Evolutionary conservation across 2,329 filamentous ascomycete genomes (phyloP), one percentile per base, ranked within the genome.

Genomic region (Phialophora verrucosa): DNA sequence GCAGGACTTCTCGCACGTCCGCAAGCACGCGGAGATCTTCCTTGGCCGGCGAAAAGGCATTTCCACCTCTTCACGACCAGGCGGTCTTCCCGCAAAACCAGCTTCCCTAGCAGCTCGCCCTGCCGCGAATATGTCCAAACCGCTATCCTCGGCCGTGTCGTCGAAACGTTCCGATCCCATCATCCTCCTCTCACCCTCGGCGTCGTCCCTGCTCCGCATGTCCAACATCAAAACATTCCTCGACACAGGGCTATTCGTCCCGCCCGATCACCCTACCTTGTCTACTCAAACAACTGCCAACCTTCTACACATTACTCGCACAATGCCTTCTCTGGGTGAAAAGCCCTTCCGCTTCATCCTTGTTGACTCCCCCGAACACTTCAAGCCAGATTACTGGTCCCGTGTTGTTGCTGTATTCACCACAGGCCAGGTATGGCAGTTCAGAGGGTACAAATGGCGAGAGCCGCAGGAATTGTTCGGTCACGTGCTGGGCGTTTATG

Each of bases 341-440:
- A 88, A 90, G 17, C 90, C 92, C 0, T 88, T 95, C 75, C 91
- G 93, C 55, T 99, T 99, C 83, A 96, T 98, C 76, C 88, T 99
- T 47, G 94, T 98, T 62, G 95, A 99, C 78, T 90, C 90, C 20
- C 91, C 93, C 0, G 90, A 96, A 76, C 91, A 95, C 78, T 99
- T 99, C 85, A 96, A 97, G 78, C 95, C 95, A 0, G 93, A 98
- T 76, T 97, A 98, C 83, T 99, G 95, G 95, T 90, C 90, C 74
- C 89, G 93, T 59, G 91, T 99, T 6, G 95, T 97, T 1, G 95
- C 91, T 12, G 93, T 99, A 64, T 98, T 99, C 81, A 99, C 95
- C 0, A 99, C 95, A 0, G 95, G 95, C 38, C 95, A 99, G 81
- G 89, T 90, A 10, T 99, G 95, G 95, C 95, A 99, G 80, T 99